Evolutionary conservation across 768 basidiomycete genomes (phyloP), one percentile per base, ranked within the genome.

Genomic region (Boletus vinaceobasis): DNA sequence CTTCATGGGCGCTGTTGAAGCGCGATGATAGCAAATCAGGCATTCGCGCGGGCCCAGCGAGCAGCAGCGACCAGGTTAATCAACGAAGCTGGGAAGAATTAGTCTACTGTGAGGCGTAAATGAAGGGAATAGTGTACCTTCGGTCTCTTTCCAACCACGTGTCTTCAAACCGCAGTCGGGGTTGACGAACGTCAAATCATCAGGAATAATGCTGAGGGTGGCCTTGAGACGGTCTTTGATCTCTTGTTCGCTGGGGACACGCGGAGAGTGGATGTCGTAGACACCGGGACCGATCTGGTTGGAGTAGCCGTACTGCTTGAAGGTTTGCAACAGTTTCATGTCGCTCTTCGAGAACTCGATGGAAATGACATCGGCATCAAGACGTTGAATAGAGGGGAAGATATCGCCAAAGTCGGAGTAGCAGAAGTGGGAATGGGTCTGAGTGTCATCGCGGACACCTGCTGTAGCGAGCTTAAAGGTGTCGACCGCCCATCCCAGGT

Each of bases 101-200:
- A 57, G 35, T 54, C 31, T 57, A 55, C 23, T 53, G 53, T 45
- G 50, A 13, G 6, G 9, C 14, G 37, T 17, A 51, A 36, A 43
- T 21, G 8, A 48, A 50, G 57, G 53, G n/a, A 23, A 37, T 10
- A 52, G 63, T 65, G 35, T 48, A 78, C 84, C 83, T 78, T 97
- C 90, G 42, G 95, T 98, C 82, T 98, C 95, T 74, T 90, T 89
- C 95, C 95, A 97, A 65, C 88, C 92, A 80, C 95, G 93, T 62
- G 96, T 98, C 84, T 98, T 98, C 65, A 98, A 80, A 77, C 96
- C 97, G 69, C 96, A 98, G 73, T 98, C 96, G 55, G 96, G 96
- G 81, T 98, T 98, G 75, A 98, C 80, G 72, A 91, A 90, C 72
- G 93, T 81, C 53, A 94, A 81, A 55, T 87, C 81, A 66, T 81